phyloP scores from a whole-genome alignment of 257 asterid species.

The Gentiana macrophylla region DNA sequence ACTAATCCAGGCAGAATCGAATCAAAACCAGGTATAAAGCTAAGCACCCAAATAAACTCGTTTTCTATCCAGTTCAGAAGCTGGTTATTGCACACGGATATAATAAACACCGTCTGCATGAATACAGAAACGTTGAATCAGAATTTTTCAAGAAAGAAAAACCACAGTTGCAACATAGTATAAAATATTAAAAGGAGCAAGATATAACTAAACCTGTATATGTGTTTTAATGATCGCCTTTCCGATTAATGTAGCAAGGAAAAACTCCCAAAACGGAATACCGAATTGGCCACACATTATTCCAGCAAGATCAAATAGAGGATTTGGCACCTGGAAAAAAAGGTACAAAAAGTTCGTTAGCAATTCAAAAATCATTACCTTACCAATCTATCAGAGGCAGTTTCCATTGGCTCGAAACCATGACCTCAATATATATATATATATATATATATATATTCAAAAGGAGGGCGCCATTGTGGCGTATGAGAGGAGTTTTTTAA shows the following conservation, averaged over 20 bases:
- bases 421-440: too few relatives aligned
- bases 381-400: too few relatives aligned
- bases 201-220: constrained; percentile 51
- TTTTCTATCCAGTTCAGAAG: constrained; percentile 92
- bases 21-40: constrained; percentile 68
- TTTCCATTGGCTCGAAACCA: too few relatives aligned
- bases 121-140: constrained; percentile 12
- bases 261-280: constrained; percentile 85
- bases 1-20: constrained; percentile 49
- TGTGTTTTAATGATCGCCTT: constrained; percentile 90
- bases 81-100: constrained; percentile 86
- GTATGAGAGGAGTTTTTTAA: background rate
- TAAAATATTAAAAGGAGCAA: background rate
- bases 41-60: constrained; percentile 68
- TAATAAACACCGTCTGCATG: constrained; percentile 81
- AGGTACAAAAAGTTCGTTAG: too few relatives aligned
- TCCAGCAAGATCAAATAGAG: constrained; percentile 94
- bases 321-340: constrained; percentile 72
- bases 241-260: constrained; percentile 76
- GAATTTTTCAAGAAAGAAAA: constrained; percentile 1
- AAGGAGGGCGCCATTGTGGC: too few relatives aligned
- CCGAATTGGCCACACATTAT: constrained; percentile 97
- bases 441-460: too few relatives aligned
- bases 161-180: background rate
- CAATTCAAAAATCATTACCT: too few relatives aligned